Evolutionary conservation across 2,329 filamentous ascomycete genomes (phyloP).

Genomic region (Blastomyces parvus): DNA sequence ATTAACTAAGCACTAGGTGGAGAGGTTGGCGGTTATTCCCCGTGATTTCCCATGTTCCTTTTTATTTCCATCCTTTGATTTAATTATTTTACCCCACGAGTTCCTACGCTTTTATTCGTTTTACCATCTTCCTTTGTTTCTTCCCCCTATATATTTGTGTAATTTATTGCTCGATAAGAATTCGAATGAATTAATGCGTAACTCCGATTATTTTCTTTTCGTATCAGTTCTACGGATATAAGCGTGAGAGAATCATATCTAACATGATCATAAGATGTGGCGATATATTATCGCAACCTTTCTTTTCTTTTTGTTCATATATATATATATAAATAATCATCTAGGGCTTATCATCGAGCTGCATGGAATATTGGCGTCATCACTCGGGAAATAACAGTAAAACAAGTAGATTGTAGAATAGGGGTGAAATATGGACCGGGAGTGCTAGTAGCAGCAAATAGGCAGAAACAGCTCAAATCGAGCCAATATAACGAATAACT

Average conservation of each 20-base stretch:
- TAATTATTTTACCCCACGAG: not conserved
- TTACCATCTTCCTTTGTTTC: too few relatives aligned
- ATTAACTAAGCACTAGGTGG: not conserved
- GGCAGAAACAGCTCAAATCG: not conserved
- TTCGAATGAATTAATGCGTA: not conserved
- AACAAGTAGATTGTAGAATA: too few relatives aligned
- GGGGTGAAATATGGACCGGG: not conserved
- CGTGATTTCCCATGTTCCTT: not conserved
- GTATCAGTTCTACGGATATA: not conserved
- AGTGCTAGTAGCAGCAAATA: not conserved
- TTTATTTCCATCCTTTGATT: not conserved
- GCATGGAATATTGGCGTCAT: not conserved
- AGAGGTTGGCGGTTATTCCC: not conserved
- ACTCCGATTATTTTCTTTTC: not conserved
- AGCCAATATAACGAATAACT: not conserved
- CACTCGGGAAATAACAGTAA: too few relatives aligned
- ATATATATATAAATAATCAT: not conserved
- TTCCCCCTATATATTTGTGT: not conserved
- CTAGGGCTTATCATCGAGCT: not conserved
- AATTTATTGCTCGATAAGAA: conserved; percentile 2
- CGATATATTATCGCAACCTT: not conserved
- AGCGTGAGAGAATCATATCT: not conserved
- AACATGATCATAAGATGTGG: not conserved
- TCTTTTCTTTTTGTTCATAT: too few relatives aligned
- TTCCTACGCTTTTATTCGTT: not conserved